A percentile compares a stretch with the other conserved stretches of the same genome.
phyloP scores from a whole-genome alignment of 345 rosid species.

The Syzygium grande region DNA sequence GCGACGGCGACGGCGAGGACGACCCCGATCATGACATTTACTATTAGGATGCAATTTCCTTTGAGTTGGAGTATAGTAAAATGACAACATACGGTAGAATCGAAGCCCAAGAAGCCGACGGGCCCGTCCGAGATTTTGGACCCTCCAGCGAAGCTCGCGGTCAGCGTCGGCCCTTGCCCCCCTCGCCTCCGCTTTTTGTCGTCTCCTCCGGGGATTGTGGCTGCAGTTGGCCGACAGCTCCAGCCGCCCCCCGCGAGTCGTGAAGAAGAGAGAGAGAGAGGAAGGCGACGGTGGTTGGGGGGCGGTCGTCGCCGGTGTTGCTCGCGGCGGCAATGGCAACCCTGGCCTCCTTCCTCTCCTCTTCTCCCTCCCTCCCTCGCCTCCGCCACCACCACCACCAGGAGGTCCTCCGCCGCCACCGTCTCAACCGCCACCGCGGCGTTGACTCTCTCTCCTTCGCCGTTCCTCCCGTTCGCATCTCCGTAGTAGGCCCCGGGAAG shows the following conservation, averaged over 20 bases:
- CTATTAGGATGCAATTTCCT: no score
- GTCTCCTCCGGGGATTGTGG: neutral
- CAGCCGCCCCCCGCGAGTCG: neutral
- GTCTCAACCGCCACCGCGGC: neutral
- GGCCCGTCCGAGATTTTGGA: neutral
- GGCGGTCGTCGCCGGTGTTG: slow-evolving; percentile 6
- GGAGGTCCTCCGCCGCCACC: neutral
- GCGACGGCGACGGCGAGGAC: no score
- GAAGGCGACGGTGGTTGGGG: slow-evolving; percentile 1
- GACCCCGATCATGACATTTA: no score
- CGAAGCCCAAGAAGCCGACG: neutral
- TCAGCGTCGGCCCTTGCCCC: neutral
- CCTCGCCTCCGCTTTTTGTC: neutral
- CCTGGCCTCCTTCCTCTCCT: slow-evolving; percentile 18
- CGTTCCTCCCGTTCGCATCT: neutral
- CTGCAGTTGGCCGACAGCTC: neutral
- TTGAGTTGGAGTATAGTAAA: no score
- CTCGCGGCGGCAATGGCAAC: slow-evolving; percentile 15
- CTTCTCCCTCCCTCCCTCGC: slow-evolving; percentile 22
- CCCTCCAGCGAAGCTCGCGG: neutral
- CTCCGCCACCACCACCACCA: neutral
- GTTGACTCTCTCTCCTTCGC: neutral
- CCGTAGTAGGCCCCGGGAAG: slow-evolving; percentile 10
- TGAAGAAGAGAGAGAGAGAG: neutral
- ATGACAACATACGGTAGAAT: neutral